Conservation (phyloP, 768 basidiomycete species). For the Tulasnella sp. region DNA sequence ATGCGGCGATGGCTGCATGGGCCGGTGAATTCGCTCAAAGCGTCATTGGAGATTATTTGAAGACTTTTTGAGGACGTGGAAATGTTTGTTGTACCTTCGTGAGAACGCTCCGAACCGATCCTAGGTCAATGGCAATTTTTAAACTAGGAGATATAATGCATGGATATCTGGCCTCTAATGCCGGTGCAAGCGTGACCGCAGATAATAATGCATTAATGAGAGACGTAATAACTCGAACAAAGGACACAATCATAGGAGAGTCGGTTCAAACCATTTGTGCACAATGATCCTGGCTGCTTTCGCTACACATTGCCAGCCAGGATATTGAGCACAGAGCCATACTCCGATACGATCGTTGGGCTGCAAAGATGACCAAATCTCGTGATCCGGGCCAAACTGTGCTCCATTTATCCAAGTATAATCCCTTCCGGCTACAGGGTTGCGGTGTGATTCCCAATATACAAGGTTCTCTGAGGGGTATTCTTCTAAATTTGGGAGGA, state of each 20-base stretch:
- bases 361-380: conserved; percentile 22
- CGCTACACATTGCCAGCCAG: background rate
- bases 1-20: no score
- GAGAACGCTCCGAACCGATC: no score
- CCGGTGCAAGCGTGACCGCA: no score
- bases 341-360: conserved; percentile 31
- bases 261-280: background rate
- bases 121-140: no score
- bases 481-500: background rate
- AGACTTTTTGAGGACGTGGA: no score
- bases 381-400: conserved; percentile 5
- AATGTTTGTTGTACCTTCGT: no score
- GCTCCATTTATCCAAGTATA: background rate
- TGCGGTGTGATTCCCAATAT: conserved; percentile 22
- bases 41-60: no score
- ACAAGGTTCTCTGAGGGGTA: background rate
- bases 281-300: background rate
- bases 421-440: background rate
- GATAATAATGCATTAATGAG: no score
- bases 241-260: background rate
- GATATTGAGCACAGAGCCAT: conserved; percentile 22
- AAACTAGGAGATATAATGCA: no score
- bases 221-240: no score
- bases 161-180: no score
- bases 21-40: no score